Evolutionary conservation across 371 early-diverging fungal genomes (phyloP).

Genomic region (Apophysomyces trapeziformis): DNA sequence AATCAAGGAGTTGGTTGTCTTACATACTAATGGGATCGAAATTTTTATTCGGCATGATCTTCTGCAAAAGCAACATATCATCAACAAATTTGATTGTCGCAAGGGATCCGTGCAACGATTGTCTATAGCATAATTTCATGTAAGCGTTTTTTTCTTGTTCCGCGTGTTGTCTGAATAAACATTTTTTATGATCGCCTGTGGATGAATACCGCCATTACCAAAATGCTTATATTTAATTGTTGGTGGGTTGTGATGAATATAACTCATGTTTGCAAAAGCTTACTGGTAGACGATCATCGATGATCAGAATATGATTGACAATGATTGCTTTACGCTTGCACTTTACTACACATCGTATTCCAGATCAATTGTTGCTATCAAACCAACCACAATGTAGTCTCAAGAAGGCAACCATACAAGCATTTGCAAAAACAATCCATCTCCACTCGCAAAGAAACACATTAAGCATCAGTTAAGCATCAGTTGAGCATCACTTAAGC

Average conservation of each 20-base stretch:
- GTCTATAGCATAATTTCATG: background rate
- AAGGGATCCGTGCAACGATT: slow-evolving; percentile 1
- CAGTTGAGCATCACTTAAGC: too few species aligned
- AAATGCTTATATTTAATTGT: slow-evolving; percentile 5
- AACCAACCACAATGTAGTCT: background rate
- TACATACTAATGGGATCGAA: background rate
- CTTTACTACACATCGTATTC: background rate
- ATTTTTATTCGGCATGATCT: slow-evolving; percentile 1
- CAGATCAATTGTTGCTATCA: background rate
- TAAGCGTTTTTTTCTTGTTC: slow-evolving; percentile 2
- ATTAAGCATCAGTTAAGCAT: too few species aligned
- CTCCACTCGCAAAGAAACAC: too few species aligned
- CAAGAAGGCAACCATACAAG: background rate
- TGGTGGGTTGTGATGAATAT: background rate
- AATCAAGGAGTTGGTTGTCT: slow-evolving; percentile 4
- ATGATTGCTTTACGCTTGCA: background rate
- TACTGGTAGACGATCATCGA: slow-evolving; percentile 1
- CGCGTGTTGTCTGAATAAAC: slow-evolving; percentile 3
- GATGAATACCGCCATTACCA: background rate
- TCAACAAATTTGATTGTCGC: slow-evolving; percentile 1
- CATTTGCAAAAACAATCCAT: background rate
- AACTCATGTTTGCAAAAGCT: slow-evolving; percentile 5
- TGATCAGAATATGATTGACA: background rate
- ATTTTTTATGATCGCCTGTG: background rate
- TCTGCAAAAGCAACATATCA: slow-evolving; percentile 1